Evolutionary conservation across 176 grass and related monocot genomes (phyloP).

Genomic region (Oryza longistaminata): DNA sequence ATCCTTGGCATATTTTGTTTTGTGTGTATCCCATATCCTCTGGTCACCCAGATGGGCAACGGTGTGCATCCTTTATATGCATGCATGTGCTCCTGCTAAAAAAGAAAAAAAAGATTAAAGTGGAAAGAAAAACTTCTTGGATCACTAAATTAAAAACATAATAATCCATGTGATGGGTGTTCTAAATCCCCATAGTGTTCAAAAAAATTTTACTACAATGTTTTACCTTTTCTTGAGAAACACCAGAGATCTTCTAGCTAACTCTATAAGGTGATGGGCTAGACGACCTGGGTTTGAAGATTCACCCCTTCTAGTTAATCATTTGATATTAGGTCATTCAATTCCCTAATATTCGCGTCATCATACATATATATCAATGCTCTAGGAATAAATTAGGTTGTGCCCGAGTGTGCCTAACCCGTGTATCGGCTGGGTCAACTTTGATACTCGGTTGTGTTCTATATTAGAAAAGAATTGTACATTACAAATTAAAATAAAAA

Average conservation of each 20-base stretch:
- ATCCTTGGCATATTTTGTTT: neutral
- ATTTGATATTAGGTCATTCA: no score
- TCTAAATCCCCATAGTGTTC: no score
- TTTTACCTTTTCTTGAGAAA: no score
- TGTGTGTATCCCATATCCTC: constrained; percentile 17
- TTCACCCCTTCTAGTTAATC: no score
- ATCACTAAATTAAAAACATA: constrained; percentile 6
- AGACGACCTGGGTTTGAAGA: no score
- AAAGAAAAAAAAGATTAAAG: neutral
- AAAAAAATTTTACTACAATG: no score
- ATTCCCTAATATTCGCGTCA: neutral
- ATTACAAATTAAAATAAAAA: neutral
- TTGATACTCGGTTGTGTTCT: neutral
- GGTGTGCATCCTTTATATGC: neutral
- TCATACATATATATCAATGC: neutral
- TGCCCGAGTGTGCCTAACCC: neutral
- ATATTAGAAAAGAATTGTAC: neutral
- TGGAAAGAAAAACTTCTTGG: neutral
- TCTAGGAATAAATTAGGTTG: neutral
- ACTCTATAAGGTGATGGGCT: no score
- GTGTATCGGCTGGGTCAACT: neutral
- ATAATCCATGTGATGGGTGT: neutral
- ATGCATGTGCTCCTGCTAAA: neutral
- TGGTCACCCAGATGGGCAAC: neutral
- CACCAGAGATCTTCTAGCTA: no score